phyloP scores from a whole-genome alignment of 2,329 filamentous ascomycete genomes.

The Claviceps sorghi region DNA sequence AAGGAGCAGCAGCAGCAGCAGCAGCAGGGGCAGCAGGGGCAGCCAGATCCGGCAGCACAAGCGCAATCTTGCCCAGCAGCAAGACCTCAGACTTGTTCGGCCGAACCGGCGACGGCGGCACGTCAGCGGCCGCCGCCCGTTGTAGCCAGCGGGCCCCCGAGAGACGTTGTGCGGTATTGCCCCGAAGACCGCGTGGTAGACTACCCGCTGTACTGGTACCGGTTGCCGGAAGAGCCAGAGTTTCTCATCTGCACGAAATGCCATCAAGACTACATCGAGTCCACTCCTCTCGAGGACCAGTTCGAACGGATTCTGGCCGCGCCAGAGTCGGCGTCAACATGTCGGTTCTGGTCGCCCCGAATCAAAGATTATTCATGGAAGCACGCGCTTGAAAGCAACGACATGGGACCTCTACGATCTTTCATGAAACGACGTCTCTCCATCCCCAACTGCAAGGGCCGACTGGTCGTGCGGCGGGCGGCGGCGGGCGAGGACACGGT shows the following conservation, averaged over 20 bases:
- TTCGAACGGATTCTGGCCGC: conserved; percentile 16
- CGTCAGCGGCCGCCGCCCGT: conserved; percentile 4
- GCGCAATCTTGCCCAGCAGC: too few species aligned
- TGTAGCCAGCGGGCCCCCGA: conserved; percentile 11
- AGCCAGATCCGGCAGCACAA: background rate
- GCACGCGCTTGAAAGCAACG: conserved; percentile 14
- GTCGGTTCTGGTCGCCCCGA: conserved; percentile 16
- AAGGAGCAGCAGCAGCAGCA: background rate
- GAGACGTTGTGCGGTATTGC: conserved; percentile 14
- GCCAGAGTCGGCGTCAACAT: conserved; percentile 17
- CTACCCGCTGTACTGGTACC: conserved; percentile 21
- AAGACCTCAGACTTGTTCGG: background rate
- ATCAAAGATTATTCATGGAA: conserved; percentile 21
- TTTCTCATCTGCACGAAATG: conserved; percentile 28
- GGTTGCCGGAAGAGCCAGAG: conserved; percentile 12
- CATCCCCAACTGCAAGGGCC: conserved; percentile 18
- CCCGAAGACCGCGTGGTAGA: conserved; percentile 14
- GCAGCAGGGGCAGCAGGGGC: background rate
- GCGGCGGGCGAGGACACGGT: conserved; percentile 10
- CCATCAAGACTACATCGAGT: conserved; percentile 22
- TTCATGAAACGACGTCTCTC: conserved; percentile 16
- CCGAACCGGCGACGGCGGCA: background rate
- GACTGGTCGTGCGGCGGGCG: conserved; percentile 3
- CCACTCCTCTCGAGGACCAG: conserved; percentile 13
- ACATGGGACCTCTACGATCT: conserved; percentile 11